A percentile compares a stretch with the other conserved stretches of the same genome.
phyloP scores from a whole-genome alignment of 345 rosid genomes.

The Brassica carinata region DNA sequence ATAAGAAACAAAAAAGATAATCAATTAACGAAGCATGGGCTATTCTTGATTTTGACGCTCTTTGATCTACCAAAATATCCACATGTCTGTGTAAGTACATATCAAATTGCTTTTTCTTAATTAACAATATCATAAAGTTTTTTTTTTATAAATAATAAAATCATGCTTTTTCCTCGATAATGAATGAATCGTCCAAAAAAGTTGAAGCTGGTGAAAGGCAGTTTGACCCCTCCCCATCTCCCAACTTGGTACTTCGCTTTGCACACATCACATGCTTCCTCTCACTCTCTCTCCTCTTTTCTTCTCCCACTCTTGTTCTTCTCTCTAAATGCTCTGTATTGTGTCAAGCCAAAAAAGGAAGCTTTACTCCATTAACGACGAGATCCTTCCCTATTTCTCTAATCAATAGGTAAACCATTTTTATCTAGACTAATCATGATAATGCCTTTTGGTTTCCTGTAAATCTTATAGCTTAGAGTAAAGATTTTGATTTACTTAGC shows the following conservation, averaged over 20 bases:
- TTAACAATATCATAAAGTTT: neutral
- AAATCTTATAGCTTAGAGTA: slow-evolving; percentile 1
- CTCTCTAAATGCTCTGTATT: slow-evolving; percentile 9
- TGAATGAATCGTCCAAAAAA: slow-evolving; percentile 12
- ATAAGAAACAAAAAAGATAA: neutral
- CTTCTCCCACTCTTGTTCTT: neutral
- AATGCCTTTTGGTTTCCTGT: neutral
- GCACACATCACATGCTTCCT: slow-evolving; percentile 6
- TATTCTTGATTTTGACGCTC: slow-evolving; percentile 23
- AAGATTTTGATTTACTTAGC: neutral
- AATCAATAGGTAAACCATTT: slow-evolving; percentile 20
- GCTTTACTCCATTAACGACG: slow-evolving; percentile 19
- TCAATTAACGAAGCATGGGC: slow-evolving; percentile 14
- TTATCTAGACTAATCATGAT: neutral
- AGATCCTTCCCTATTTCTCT: slow-evolving; percentile 29
- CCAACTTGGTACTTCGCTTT: slow-evolving; percentile 1
- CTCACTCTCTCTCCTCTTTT: neutral
- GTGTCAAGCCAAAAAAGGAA: slow-evolving; percentile 18
- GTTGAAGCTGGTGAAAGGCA: slow-evolving; percentile 18
- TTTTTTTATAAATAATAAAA: neutral
- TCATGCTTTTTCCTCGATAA: slow-evolving; percentile 7
- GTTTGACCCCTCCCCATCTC: slow-evolving; percentile 16
- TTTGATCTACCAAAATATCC: slow-evolving; percentile 9
- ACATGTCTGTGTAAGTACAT: slow-evolving; percentile 5
- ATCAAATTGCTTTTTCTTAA: neutral